A percentile compares a stretch with the other conserved stretches of the same genome.
phyloP scores from a whole-genome alignment of 805 yeast genomes.

The Peterozyma xylosa region DNA sequence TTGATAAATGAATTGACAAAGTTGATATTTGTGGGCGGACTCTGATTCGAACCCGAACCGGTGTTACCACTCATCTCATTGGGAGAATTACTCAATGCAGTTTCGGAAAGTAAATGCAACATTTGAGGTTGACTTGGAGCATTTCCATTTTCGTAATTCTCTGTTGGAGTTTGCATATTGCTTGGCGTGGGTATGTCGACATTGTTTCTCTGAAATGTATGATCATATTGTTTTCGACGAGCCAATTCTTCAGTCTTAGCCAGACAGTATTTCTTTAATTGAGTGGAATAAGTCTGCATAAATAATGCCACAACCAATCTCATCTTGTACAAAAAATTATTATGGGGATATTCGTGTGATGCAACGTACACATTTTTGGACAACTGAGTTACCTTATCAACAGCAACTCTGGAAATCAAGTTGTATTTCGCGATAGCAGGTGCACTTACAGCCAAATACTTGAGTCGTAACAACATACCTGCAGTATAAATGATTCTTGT shows the following conservation, averaged over 20 bases:
- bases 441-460: conserved; percentile 47
- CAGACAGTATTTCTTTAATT: conserved; percentile 24
- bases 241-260: not conserved
- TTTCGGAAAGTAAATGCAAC: not conserved
- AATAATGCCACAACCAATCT: conserved; percentile 50
- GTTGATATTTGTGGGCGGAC: too few species aligned
- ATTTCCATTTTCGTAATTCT: too few species aligned
- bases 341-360: conserved; percentile 30
- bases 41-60: not conserved
- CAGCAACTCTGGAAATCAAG: conserved; percentile 38
- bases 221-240: not conserved
- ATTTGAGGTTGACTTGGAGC: too few species aligned
- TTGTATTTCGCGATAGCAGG: conserved; percentile 37
- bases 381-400: conserved; percentile 17
- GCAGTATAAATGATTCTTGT: conserved; percentile 57
- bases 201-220: not conserved
- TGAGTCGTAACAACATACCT: conserved; percentile 51
- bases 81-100: not conserved
- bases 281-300: conserved; percentile 53
- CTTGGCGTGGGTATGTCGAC: not conserved
- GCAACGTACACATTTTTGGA: conserved; percentile 18
- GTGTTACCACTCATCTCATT: not conserved
- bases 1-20: too few species aligned
- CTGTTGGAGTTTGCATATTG: not conserved
- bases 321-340: conserved; percentile 45